A percentile compares a stretch with the other conserved stretches of the same genome.
phyloP scores from a whole-genome alignment of 202 grass and related monocot species.

The Miscanthus sacchariflorus region DNA sequence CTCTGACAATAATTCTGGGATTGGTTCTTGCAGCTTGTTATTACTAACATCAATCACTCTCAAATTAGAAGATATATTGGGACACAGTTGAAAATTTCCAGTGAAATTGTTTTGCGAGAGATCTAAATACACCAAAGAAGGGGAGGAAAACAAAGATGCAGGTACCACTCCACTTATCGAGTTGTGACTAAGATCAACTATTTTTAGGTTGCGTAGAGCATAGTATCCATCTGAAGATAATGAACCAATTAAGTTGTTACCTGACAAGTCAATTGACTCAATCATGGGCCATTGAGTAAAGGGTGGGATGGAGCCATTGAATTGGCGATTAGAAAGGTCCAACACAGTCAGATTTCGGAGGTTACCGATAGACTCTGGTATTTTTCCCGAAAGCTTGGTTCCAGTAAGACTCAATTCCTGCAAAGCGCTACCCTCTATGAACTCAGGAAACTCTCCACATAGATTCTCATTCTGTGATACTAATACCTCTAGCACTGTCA shows the following conservation, averaged over 20 bases:
- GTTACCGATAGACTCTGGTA: constrained; percentile 41
- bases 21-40: constrained; percentile 46
- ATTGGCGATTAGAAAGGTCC: constrained; percentile 24
- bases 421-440: not conserved
- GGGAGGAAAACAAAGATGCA: constrained; percentile 43
- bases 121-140: constrained; percentile 20
- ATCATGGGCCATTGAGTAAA: constrained; percentile 21
- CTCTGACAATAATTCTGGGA: constrained; percentile 34
- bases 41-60: not conserved
- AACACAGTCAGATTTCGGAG: constrained; percentile 33
- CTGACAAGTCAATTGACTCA: not conserved
- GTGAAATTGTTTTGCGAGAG: constrained; percentile 46
- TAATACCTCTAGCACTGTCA: constrained; percentile 6
- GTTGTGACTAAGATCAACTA: constrained; percentile 12
- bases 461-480: constrained; percentile 29
- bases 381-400: constrained; percentile 42
- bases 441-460: constrained; percentile 32
- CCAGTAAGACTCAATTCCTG: not conserved
- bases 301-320: constrained; percentile 40
- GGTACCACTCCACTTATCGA: constrained; percentile 43
- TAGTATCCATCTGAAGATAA: constrained; percentile 23
- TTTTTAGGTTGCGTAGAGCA: constrained; percentile 9
- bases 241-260: constrained; percentile 38
- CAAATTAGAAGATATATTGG: constrained; percentile 22
- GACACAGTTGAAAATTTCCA: constrained; percentile 7